Conservation (phyloP, 805 yeast genomes). For the Cyberlindnera subsufficiens region DNA sequence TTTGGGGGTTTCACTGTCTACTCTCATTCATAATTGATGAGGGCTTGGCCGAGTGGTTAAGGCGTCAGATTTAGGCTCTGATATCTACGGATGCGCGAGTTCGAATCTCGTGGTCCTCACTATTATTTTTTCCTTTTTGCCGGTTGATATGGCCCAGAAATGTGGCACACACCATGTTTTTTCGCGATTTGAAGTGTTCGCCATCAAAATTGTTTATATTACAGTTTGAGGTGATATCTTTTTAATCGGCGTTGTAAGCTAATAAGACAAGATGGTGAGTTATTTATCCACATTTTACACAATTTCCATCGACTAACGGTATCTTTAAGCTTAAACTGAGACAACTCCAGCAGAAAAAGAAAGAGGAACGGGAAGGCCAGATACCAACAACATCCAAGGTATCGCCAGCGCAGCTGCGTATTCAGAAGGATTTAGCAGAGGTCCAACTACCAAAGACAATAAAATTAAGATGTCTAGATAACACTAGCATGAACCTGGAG, state of each 20-base stretch:
- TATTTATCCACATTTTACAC: not conserved
- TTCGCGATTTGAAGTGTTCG: too few relatives aligned
- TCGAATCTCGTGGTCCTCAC: conserved; percentile 39
- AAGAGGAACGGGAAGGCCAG: conserved; percentile 32
- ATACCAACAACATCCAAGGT: conserved; percentile 17
- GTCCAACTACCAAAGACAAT: conserved; percentile 57
- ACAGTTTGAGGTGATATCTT: too few relatives aligned
- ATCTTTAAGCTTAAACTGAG: conserved; percentile 45
- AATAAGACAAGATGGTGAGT: too few relatives aligned
- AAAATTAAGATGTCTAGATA: conserved; percentile 43
- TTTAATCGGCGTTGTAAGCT: too few relatives aligned
- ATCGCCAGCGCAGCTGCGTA: conserved; percentile 66
- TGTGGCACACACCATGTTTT: too few relatives aligned
- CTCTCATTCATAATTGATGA: not conserved
- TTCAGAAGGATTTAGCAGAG: conserved; percentile 72
- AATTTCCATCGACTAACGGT: not conserved
- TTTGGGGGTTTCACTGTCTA: too few relatives aligned
- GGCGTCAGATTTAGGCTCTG: conserved; percentile 43
- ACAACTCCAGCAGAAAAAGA: conserved; percentile 52
- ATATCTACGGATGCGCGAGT: conserved; percentile 42
- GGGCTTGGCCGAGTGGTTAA: conserved; percentile 38
- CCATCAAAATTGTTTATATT: too few relatives aligned
- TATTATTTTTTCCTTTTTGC: conserved; percentile 8
- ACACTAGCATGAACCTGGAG: conserved; percentile 51
- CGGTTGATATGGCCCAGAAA: too few relatives aligned